These are phyloP conservation scores for Rhododendron molle DNA, from an alignment of 148 eudicot species.

Conservation along the genomic window DNA sequence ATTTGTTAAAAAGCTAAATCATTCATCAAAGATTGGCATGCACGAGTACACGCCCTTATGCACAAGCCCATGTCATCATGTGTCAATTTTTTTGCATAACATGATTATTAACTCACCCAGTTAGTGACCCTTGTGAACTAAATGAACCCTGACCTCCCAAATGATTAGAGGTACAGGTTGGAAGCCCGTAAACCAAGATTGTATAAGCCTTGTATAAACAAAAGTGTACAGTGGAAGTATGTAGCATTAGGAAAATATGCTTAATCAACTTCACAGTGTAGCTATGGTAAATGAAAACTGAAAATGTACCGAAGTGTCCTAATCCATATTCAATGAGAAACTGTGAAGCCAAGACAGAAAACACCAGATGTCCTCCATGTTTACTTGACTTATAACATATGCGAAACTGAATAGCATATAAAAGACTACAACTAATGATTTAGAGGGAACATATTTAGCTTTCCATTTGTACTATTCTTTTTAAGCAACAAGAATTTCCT, in stretches of 20 bases:
- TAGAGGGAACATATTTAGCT: background rate
- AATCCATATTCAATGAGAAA: background rate
- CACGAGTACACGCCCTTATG: background rate
- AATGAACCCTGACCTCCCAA: background rate
- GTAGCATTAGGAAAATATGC: background rate
- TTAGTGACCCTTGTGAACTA: background rate
- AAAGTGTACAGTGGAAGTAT: background rate
- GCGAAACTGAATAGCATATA: background rate
- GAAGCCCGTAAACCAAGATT: background rate
- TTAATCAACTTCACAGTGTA: background rate
- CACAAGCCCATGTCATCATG: background rate
- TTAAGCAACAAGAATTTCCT: background rate
- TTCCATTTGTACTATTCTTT: background rate
- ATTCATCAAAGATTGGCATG: background rate
- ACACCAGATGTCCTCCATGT: background rate
- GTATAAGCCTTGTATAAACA: background rate
- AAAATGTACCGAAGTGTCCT: background rate
- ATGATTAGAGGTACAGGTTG: background rate
- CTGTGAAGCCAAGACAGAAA: background rate
- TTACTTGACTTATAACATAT: background rate
- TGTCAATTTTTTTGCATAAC: background rate
- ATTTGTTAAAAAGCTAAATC: background rate
- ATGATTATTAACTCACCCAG: background rate
- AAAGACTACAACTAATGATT: background rate
- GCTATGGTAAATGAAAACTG: background rate